Evolutionary conservation across 345 rosid genomes (phyloP).

Genomic region (Eucalyptus grandis): DNA sequence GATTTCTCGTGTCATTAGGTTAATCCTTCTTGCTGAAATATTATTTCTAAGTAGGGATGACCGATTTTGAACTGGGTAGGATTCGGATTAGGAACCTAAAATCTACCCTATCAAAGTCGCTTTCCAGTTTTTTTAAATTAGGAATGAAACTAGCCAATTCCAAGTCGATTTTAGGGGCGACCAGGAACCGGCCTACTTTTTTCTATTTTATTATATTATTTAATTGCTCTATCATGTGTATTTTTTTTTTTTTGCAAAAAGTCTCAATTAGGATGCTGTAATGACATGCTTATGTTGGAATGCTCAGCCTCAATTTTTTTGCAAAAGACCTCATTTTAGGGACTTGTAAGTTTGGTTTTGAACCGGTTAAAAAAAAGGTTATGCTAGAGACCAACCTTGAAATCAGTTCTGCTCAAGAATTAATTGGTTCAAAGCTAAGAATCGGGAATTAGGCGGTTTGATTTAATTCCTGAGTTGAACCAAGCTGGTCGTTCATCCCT

Average conservation of each 20-base stretch:
- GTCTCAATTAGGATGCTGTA: neutral
- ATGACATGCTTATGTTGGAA: neutral
- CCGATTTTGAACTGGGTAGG: neutral
- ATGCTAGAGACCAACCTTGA: neutral
- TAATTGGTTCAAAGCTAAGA: neutral
- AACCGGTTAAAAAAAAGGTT: neutral
- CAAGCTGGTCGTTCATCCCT: neutral
- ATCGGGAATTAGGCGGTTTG: neutral
- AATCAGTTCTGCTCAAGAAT: neutral
- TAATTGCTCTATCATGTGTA: too few relatives aligned
- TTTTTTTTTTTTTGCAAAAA: neutral
- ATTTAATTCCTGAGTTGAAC: neutral
- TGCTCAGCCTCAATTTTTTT: neutral
- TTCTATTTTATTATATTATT: too few relatives aligned
- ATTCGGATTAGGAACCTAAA: neutral
- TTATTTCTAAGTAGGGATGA: neutral
- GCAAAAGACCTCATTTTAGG: neutral
- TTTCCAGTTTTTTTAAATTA: too few relatives aligned
- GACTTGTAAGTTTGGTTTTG: neutral
- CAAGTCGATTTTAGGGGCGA: neutral
- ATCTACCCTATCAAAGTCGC: neutral
- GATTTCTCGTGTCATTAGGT: neutral
- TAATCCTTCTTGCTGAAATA: neutral
- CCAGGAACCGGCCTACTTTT: fast-evolving
- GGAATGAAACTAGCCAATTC: neutral